phyloP scores from a whole-genome alignment of 495 filamentous ascomycete species.

The Neurospora sp. region DNA sequence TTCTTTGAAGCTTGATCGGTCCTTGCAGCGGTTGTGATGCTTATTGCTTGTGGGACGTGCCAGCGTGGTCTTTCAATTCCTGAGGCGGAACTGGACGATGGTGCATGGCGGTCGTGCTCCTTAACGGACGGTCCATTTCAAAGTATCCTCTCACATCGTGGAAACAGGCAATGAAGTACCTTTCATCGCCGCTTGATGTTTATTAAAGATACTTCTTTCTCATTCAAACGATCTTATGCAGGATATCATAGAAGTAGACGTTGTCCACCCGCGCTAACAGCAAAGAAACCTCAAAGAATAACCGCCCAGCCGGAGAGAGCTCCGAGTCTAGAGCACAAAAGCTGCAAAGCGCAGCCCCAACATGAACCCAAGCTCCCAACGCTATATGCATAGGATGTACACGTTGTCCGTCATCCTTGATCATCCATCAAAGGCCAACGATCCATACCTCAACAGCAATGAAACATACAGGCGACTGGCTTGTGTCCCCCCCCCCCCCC shows the following conservation, averaged over 20 bases:
- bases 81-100: background rate
- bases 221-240: background rate
- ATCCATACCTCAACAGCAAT: background rate
- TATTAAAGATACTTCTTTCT: background rate
- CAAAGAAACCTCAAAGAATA: background rate
- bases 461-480: background rate
- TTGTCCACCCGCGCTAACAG: background rate
- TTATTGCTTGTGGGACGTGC: background rate
- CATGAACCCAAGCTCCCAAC: background rate
- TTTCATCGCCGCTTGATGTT: background rate
- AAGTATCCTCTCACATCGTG: background rate
- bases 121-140: background rate
- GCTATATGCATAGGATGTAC: background rate
- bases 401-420: background rate
- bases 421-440: background rate
- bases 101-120: background rate
- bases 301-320: background rate
- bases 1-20: background rate
- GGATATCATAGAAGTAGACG: background rate
- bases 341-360: background rate
- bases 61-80: background rate
- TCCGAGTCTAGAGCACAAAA: background rate
- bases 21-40: background rate
- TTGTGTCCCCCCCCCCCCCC: too few species aligned
- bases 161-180: background rate